A percentile compares a stretch with the other conserved stretches of the same genome.
These are phyloP conservation scores for Aspergillus texensis DNA, from an alignment of 2,329 filamentous ascomycete genomes.

Conservation along the genomic window DNA sequence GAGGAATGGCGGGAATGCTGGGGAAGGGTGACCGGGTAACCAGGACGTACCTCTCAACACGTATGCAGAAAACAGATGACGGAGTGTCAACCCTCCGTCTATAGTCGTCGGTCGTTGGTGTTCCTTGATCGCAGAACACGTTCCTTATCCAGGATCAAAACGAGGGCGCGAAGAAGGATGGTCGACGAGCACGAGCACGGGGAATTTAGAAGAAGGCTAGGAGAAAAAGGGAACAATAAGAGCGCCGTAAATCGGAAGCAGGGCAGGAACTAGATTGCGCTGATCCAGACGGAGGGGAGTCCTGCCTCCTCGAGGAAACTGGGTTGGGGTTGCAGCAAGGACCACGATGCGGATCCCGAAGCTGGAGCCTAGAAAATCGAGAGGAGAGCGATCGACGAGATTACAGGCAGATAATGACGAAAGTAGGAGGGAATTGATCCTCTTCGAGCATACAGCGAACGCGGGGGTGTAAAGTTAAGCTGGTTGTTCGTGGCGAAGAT, in stretches of 20 bases:
- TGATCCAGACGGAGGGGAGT: slow-evolving; percentile 4
- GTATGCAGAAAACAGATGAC: slow-evolving; percentile 10
- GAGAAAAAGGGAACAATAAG: slow-evolving; percentile 12
- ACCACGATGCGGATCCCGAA: slow-evolving; percentile 11
- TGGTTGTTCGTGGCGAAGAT: slow-evolving; percentile 12
- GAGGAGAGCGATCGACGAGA: slow-evolving; percentile 15
- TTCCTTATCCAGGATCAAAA: slow-evolving; percentile 19
- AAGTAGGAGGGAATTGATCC: slow-evolving; percentile 10
- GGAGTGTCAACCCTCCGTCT: background rate
- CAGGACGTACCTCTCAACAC: slow-evolving; percentile 21
- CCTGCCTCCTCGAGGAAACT: slow-evolving; percentile 10
- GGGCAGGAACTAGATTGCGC: slow-evolving; percentile 1
- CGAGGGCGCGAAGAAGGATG: slow-evolving; percentile 11
- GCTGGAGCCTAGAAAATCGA: background rate
- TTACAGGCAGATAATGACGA: slow-evolving; percentile 14
- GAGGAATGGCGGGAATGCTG: slow-evolving; percentile 34
- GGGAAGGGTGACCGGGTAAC: slow-evolving; percentile 25
- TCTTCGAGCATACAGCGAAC: background rate
- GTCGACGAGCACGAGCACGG: slow-evolving; percentile 23
- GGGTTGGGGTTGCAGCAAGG: slow-evolving; percentile 12
- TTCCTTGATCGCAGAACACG: slow-evolving; percentile 13
- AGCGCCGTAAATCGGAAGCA: background rate
- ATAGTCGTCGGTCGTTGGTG: background rate
- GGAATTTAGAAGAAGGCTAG: slow-evolving; percentile 15
- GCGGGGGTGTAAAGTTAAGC: slow-evolving; percentile 14